Conservation (phyloP, 495 filamentous ascomycete genomes). For the Cryomyces minteri region DNA sequence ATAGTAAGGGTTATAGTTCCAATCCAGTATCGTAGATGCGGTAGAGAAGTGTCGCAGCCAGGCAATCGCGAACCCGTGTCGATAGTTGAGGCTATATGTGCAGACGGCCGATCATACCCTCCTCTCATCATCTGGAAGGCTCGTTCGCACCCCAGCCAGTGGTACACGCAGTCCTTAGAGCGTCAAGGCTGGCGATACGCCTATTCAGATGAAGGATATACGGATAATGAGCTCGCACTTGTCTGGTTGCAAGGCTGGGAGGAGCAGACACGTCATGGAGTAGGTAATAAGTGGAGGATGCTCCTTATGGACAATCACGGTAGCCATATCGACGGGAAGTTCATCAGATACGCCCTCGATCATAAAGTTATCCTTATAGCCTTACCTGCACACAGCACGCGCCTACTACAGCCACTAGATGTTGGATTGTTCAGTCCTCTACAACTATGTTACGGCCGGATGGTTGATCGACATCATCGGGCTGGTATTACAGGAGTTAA, state of each 20-base stretch:
- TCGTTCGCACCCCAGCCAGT: background rate
- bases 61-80: background rate
- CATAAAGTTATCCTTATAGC: constrained; percentile 7
- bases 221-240: background rate
- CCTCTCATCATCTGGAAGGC: background rate
- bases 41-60: background rate
- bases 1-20: background rate
- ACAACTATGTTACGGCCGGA: constrained; percentile 5
- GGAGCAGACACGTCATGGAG: background rate
- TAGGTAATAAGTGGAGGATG: background rate
- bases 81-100: background rate
- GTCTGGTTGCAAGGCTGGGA: background rate
- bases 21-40: background rate
- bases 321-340: constrained; percentile 13
- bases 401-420: constrained; percentile 13
- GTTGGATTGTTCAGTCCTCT: constrained; percentile 9
- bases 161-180: background rate
- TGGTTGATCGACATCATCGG: constrained; percentile 2
- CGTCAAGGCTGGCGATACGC: background rate
- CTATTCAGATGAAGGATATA: background rate
- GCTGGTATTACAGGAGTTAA: constrained; percentile 4
- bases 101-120: background rate
- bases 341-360: constrained; percentile 4
- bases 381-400: constrained; percentile 11
- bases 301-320: constrained; percentile 9